Percentiles rank a stretch among this genome's conserved stretches.
Conservation (phyloP, 2,329 filamentous ascomycete species). For the Zymoseptoria brevis region DNA sequence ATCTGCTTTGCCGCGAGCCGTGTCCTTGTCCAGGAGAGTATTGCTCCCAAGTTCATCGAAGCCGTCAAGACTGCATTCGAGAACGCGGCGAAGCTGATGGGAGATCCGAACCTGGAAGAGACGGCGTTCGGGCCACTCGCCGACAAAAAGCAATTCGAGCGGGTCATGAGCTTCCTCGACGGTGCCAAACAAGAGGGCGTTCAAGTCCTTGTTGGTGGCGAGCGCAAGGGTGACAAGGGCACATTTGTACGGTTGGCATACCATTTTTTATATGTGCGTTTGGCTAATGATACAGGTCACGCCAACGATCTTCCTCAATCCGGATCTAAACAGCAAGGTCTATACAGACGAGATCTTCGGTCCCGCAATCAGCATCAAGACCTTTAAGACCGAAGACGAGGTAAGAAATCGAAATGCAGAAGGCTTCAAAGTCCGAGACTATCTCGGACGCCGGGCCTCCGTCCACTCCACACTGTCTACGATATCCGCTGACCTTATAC, state of each 20-base stretch:
- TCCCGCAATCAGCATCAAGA: conserved; percentile 30
- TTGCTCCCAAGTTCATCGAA: conserved; percentile 41
- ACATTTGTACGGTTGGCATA: conserved; percentile 15
- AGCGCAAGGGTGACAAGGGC: conserved; percentile 25
- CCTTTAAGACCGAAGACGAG: conserved; percentile 30
- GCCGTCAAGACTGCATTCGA: conserved; percentile 31
- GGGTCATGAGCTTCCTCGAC: conserved; percentile 26
- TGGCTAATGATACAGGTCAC: conserved; percentile 28
- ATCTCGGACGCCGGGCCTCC: no score
- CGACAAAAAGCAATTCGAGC: conserved; percentile 41
- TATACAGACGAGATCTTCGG: conserved; percentile 33
- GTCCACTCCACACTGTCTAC: no score
- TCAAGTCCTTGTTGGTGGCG: conserved; percentile 17
- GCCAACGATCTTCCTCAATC: conserved; percentile 40
- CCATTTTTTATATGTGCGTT: conserved; percentile 1
- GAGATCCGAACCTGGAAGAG: conserved; percentile 19
- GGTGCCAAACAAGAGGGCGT: conserved; percentile 15
- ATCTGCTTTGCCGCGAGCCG: conserved; percentile 25
- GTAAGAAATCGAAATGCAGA: conserved; percentile 10
- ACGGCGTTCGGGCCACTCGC: conserved; percentile 42
- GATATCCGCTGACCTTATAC: no score
- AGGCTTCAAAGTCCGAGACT: no score
- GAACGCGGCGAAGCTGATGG: conserved; percentile 17
- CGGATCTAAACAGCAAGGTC: conserved; percentile 33
- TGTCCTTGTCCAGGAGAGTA: conserved; percentile 28